Base-by-base conservation (phyloP, 352 stramenopile species). In the Globisporangium spiculum region DNA sequence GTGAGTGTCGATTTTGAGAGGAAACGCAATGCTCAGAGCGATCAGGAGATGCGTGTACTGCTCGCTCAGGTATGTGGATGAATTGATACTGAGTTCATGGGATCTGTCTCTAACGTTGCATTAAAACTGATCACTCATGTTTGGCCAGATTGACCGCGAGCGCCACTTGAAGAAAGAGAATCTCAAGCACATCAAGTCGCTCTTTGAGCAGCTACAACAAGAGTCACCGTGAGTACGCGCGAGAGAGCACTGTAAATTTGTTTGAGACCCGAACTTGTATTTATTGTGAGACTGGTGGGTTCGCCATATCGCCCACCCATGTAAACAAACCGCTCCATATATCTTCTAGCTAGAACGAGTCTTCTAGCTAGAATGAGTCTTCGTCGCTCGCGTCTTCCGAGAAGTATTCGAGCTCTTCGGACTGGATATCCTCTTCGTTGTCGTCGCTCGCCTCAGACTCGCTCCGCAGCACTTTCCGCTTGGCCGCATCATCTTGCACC, bases 341-440 rank as follows among this genome's bases (percentile, higher is more conserved):
- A 48, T 46, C 14, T 46, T 46, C 38, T 7, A 5, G 30, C 76
- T 85, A 95, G 67, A 95, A 95, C 4, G 84, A 93, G 63, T 94
- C 88, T 56, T 94, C 86, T 7, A 5, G 30, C 76, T 85, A 95
- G 67, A 95, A 95, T 3, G 84, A 93, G 63, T 94, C 88, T 56
- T 94, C 86, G 27, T 93, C 84, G 57, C 86, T 92, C 0, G 66
- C 84, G 58, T 95, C 83, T 62, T 93, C 86, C 38, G 87, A 93
- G 67, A 95, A 92, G 58, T 94, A 95, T 62, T 92, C 86, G 12
- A 94, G 74, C 38, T 95, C 88, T 68, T 93, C 87, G 0, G 83
- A 91, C 58, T 88, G 68, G 2, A 91, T 72, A 7, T 91, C 81
- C 22, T 95, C 85, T 14, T 90, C 80, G 44, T 78, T 90, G 16